Conservation (phyloP, 148 eudicot genomes). For the Fagopyrum esculentum region DNA sequence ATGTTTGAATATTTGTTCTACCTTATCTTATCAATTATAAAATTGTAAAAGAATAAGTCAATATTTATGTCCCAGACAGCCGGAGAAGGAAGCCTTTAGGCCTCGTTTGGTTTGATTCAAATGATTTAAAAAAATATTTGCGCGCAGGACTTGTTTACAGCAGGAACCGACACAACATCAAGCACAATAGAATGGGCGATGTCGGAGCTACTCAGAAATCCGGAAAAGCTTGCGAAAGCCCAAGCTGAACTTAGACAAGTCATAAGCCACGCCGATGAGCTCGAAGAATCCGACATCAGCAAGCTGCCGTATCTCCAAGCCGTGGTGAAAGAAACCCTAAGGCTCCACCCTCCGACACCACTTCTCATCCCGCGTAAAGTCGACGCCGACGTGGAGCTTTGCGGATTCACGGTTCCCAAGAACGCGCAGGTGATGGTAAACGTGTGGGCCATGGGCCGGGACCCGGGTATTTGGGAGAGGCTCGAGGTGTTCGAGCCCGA, state of each 20-base stretch:
- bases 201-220: slow-evolving; percentile 8
- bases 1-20: background rate
- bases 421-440: slow-evolving; percentile 36
- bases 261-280: slow-evolving; percentile 17
- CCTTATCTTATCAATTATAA: background rate
- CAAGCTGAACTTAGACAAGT: slow-evolving; percentile 20
- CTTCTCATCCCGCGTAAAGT: slow-evolving; percentile 30
- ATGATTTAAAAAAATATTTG: too few species aligned
- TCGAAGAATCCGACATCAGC: slow-evolving; percentile 27
- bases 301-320: slow-evolving; percentile 32
- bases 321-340: slow-evolving; percentile 31
- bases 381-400: slow-evolving; percentile 14
- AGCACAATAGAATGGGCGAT: slow-evolving; percentile 13
- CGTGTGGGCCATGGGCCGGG: slow-evolving; percentile 43
- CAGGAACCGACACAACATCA: slow-evolving; percentile 14
- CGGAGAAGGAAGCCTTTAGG: too few species aligned
- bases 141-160: slow-evolving; percentile 28
- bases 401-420: slow-evolving; percentile 26
- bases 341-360: slow-evolving; percentile 37
- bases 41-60: too few species aligned
- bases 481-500: slow-evolving; percentile 31
- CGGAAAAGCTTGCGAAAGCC: slow-evolving; percentile 16
- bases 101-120: too few species aligned
- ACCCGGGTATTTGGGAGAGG: slow-evolving; percentile 21
- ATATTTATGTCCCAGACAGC: too few species aligned